phyloP scores from a whole-genome alignment of 1,284 basidiomycete genomes.

The Singerocomus inundabilis region DNA sequence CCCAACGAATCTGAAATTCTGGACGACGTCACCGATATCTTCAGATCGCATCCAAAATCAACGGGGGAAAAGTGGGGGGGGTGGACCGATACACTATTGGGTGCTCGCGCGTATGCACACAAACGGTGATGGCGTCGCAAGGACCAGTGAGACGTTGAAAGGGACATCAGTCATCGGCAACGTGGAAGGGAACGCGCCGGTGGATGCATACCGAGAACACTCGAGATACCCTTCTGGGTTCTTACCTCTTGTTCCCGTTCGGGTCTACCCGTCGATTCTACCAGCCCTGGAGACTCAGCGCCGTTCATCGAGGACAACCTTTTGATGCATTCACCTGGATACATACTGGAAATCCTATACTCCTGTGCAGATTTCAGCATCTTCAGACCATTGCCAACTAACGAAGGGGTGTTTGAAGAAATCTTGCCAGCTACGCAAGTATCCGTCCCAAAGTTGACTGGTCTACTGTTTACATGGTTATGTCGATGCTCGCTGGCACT shows the following conservation, averaged over 20 bases:
- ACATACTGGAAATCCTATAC: constrained; percentile 50
- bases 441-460: constrained; percentile 46
- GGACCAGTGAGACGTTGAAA: neutral
- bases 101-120: constrained; percentile 2
- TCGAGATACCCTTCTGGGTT: constrained; percentile 56
- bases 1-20: constrained; percentile 53
- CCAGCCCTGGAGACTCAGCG: constrained; percentile 4
- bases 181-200: neutral
- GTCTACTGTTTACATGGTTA: constrained; percentile 70
- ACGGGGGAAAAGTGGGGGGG: constrained; percentile 60
- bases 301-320: constrained; percentile 17
- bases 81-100: constrained; percentile 58
- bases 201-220: constrained; percentile 52
- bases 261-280: constrained; percentile 39
- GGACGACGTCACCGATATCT: constrained; percentile 73
- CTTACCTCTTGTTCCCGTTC: constrained; percentile 57
- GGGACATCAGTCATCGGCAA: neutral
- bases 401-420: constrained; percentile 3
- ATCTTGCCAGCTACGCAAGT: constrained; percentile 30
- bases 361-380: constrained; percentile 22
- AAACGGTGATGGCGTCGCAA: neutral
- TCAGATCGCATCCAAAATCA: constrained; percentile 70
- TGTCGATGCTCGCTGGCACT: constrained; percentile 68
- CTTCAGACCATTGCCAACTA: neutral
- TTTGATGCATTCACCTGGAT: constrained; percentile 46